Evolutionary conservation across 768 basidiomycete species (phyloP), one percentile per base, ranked within the genome.

Genomic region (Lactarius quietus): DNA sequence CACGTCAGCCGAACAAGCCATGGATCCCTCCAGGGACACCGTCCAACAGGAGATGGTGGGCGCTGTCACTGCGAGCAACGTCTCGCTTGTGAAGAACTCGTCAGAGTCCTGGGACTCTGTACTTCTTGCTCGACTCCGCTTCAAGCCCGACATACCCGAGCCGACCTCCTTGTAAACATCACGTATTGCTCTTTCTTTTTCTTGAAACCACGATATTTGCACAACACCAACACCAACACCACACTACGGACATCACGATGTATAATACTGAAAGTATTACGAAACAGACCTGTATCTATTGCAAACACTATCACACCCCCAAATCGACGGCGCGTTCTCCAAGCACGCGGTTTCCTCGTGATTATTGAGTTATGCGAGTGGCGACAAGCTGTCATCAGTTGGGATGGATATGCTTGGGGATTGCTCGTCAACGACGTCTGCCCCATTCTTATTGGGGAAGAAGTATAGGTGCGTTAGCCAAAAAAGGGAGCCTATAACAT

Each of bases 81-180:
- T 88, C 10, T 89, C 88, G 1, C 72, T 69, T 14, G 71, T 72
- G 14, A 78, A 78, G 61, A 36, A 60, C 33, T 61, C 67, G 33
- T 69, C 69, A 23, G 60, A 57, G 29, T 72, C 73, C 6, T 85
- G 82, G 84, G 81, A 88, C 65, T 80, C 86, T 3, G 80, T 92
- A 17, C 76, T 90, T 26, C 72, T 92, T 29, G 84, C 88, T 14
- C 78, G 85, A 14, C 73, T 92, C 58, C 78, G 87, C 35, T 91
- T 90, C 76, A 86, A 84, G 65, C 81, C 84, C 1, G 89, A 90
- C 66, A 76, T 76, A 33, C 64, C 76, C 5, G 84, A 84, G 52
- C 86, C 89, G 1, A 90, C 85, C 17, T 79, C 80, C 31, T 66
- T 80, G 70, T 83, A 64, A 64, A 43, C 20, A 33, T 2, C n/a